phyloP scores from a whole-genome alignment of 2,329 filamentous ascomycete species.

The Fusarium hainanense region DNA sequence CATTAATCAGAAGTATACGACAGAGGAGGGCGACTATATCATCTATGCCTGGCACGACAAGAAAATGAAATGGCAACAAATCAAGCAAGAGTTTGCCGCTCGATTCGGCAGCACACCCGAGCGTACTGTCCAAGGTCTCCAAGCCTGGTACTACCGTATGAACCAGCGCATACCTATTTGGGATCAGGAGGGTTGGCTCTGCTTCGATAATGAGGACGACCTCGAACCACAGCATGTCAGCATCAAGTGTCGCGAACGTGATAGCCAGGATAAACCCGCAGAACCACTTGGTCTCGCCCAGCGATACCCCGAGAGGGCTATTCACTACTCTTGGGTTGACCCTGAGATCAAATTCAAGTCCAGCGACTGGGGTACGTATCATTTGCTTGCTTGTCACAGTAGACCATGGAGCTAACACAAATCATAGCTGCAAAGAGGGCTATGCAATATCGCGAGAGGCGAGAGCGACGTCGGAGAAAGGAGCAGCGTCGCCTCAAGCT shows the following conservation, averaged over 20 bases:
- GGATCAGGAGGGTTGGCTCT: slow-evolving; percentile 55
- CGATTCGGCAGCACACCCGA: slow-evolving; percentile 53
- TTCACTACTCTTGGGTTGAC: slow-evolving; percentile 59
- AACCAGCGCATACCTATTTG: slow-evolving; percentile 56
- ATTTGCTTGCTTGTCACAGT: not conserved
- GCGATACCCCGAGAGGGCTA: slow-evolving; percentile 61
- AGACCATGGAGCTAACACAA: slow-evolving; percentile 30
- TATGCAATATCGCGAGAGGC: slow-evolving; percentile 52
- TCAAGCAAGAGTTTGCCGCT: slow-evolving; percentile 54
- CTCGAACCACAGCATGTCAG: slow-evolving; percentile 52
- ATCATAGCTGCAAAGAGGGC: slow-evolving; percentile 50
- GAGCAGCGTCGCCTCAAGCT: slow-evolving; percentile 53
- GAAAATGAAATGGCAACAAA: slow-evolving; percentile 56
- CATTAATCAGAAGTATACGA: slow-evolving; percentile 59
- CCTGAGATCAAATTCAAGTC: slow-evolving; percentile 53
- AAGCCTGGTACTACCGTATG: slow-evolving; percentile 59
- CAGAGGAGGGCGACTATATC: slow-evolving; percentile 57
- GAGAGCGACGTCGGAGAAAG: slow-evolving; percentile 53
- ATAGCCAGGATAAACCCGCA: slow-evolving; percentile 52
- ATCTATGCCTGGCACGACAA: slow-evolving; percentile 59
- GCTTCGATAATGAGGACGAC: slow-evolving; percentile 55
- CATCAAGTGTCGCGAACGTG: slow-evolving; percentile 55
- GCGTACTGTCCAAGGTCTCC: slow-evolving; percentile 55
- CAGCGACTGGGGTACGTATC: slow-evolving; percentile 55
- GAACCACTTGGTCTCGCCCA: slow-evolving; percentile 54